A percentile compares a stretch with the other conserved stretches of the same genome.
Conservation (phyloP, 495 filamentous ascomycete species). For the Xylaria scruposa region DNA sequence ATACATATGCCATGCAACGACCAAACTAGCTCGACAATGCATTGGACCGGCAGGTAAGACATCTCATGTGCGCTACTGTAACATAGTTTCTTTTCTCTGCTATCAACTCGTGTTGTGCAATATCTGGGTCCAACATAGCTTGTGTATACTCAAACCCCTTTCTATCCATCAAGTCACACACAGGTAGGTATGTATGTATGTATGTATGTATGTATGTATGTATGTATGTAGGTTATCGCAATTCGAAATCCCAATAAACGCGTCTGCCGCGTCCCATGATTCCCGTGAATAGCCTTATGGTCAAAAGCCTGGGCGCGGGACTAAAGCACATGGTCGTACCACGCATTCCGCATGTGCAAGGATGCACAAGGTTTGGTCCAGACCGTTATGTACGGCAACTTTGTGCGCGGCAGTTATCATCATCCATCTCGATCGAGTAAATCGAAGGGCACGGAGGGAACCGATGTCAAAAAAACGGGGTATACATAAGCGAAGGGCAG, state of each 20-base stretch:
- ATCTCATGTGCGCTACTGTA: not conserved
- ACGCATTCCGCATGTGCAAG: not conserved
- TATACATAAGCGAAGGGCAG: not conserved
- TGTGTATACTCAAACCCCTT: not conserved
- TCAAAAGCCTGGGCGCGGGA: not conserved
- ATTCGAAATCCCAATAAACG: not conserved
- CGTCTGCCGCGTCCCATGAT: not conserved
- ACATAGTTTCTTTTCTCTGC: not conserved
- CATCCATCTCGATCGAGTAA: not conserved
- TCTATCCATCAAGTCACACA: not conserved
- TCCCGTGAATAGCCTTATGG: not conserved
- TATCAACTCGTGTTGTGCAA: not conserved
- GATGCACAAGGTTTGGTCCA: not conserved
- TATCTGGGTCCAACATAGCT: not conserved
- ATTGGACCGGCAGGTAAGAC: not conserved
- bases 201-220: no score
- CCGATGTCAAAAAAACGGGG: not conserved
- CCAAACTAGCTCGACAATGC: not conserved
- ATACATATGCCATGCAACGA: not conserved
- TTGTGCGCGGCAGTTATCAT: not conserved
- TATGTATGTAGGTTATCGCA: not conserved
- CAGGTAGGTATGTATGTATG: no score
- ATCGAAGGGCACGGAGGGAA: not conserved
- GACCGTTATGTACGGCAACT: not conserved
- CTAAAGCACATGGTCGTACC: not conserved